phyloP scores from a whole-genome alignment of 495 filamentous ascomycete genomes.

The Penicillium daleae region DNA sequence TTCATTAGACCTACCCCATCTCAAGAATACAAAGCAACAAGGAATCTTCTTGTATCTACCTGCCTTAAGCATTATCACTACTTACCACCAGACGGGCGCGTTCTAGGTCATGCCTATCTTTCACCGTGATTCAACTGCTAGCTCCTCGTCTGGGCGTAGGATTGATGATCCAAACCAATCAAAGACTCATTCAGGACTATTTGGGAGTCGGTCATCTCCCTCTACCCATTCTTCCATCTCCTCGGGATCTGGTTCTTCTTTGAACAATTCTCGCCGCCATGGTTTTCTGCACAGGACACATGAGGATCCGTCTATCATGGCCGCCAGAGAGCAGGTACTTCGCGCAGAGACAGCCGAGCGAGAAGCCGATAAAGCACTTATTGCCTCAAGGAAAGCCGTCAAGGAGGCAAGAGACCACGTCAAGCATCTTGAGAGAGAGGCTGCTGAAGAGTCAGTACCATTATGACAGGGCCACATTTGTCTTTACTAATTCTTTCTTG shows the following conservation, averaged over 20 bases:
- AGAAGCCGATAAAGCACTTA: constrained; percentile 64
- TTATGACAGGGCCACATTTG: background rate
- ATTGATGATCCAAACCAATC: constrained; percentile 21
- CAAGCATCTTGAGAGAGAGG: constrained; percentile 63
- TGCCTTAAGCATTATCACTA: background rate
- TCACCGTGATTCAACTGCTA: constrained; percentile 29
- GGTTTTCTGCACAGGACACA: constrained; percentile 51
- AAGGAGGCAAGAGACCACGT: constrained; percentile 65
- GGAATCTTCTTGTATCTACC: background rate
- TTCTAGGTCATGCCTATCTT: constrained; percentile 33
- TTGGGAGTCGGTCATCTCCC: constrained; percentile 19
- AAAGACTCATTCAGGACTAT: constrained; percentile 11
- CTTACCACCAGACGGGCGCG: background rate
- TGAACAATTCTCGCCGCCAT: constrained; percentile 39
- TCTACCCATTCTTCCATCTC: constrained; percentile 17
- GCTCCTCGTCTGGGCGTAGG: constrained; percentile 23
- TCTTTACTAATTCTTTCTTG: background rate
- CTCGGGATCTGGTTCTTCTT: constrained; percentile 19
- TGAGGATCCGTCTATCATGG: constrained; percentile 61
- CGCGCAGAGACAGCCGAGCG: constrained; percentile 61
- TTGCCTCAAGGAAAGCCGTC: constrained; percentile 58
- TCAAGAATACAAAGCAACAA: background rate
- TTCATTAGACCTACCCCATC: background rate
- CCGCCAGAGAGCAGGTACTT: constrained; percentile 60
- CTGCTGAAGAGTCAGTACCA: constrained; percentile 56